phyloP scores from a whole-genome alignment of 2,329 filamentous ascomycete species.

The Fusarium hostae region DNA sequence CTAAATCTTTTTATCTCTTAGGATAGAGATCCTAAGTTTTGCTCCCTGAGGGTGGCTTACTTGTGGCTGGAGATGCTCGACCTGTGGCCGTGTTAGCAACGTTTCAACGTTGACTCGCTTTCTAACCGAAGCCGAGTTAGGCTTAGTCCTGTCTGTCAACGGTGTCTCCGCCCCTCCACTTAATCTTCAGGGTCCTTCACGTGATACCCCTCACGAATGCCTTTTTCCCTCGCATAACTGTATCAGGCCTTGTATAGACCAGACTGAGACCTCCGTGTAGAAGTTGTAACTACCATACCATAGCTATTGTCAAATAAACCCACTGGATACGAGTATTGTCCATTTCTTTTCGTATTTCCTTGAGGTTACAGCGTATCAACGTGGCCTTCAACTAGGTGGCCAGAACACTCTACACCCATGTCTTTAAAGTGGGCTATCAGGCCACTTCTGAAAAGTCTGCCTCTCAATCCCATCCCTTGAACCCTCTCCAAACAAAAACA shows the following conservation, averaged over 20 bases:
- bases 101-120: neutral
- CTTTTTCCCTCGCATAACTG: fast-evolving
- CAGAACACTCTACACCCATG: conserved; percentile 36
- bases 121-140: neutral
- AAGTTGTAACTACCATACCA: fast-evolving
- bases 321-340: fast-evolving
- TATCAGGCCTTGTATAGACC: neutral
- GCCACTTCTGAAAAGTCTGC: conserved; percentile 44
- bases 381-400: conserved; percentile 11
- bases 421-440: conserved; percentile 44
- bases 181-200: conserved; percentile 12
- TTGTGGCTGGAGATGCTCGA: fast-evolving
- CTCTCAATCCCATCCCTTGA: conserved; percentile 12
- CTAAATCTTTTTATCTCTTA: no score
- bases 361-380: neutral
- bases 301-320: fast-evolving
- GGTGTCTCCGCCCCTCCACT: neutral
- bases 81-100: neutral
- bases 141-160: neutral
- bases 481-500: conserved; percentile 11
- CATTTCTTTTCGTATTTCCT: neutral
- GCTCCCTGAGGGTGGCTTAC: neutral
- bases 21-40: fast-evolving
- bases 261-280: fast-evolving
- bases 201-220: conserved; percentile 8